phyloP scores from a whole-genome alignment of 768 basidiomycete species.

The Daedaleopsis sinensis region DNA sequence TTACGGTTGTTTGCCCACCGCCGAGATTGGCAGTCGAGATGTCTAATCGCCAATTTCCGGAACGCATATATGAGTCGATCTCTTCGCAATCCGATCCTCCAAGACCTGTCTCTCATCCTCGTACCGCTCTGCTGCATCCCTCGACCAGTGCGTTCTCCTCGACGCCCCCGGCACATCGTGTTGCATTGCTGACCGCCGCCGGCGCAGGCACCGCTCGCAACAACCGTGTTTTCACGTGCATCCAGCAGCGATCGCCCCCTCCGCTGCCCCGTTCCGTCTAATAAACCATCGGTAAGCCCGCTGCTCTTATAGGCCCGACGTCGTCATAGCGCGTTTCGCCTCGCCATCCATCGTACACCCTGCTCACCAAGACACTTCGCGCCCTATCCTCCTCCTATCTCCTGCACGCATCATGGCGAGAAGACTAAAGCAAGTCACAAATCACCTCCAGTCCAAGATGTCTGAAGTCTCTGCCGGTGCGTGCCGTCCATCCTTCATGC shows the following conservation, averaged over 20 bases:
- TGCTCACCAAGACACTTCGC: not conserved
- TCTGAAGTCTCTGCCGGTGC: conserved; percentile 48
- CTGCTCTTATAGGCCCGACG: conserved; percentile 4
- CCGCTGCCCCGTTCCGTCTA: conserved; percentile 11
- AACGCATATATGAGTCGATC: conserved; percentile 20
- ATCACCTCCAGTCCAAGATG: conserved; percentile 54
- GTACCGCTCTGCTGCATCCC: conserved; percentile 2
- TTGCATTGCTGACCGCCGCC: conserved; percentile 14
- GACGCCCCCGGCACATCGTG: conserved; percentile 3
- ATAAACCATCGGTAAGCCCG: conserved; percentile 13
- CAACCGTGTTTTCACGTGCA: conserved; percentile 20
- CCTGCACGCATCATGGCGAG: conserved; percentile 22
- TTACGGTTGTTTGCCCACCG: conserved; percentile 11
- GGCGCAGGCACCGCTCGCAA: conserved; percentile 11
- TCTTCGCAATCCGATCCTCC: conserved; percentile 10
- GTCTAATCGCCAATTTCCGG: conserved; percentile 15
- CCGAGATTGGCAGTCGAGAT: conserved; percentile 7
- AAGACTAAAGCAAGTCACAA: conserved; percentile 62
- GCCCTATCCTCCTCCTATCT: not conserved
- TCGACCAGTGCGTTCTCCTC: conserved; percentile 10
- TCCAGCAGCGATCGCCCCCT: conserved; percentile 12
- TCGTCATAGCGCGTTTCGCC: not conserved
- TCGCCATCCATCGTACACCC: not conserved
- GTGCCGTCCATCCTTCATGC: conserved; percentile 21
- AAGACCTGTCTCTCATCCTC: not conserved